Evolutionary conservation across 2,329 filamentous ascomycete species (phyloP).

Genomic region (Pseudogymnoascus destructans): DNA sequence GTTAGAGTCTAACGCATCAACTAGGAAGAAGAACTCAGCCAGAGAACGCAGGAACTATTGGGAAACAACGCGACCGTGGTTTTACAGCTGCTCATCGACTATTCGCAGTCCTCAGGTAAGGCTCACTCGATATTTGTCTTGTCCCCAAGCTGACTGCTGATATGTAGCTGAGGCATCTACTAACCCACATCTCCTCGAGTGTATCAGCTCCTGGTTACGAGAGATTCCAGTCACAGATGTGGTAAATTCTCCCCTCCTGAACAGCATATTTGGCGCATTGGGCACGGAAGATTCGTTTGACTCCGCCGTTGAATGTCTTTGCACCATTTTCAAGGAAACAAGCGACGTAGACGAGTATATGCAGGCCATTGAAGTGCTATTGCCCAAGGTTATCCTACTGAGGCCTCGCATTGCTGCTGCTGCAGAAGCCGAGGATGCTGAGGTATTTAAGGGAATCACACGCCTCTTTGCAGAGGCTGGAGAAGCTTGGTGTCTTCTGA

Average conservation of each 20-base stretch:
- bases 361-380: slow-evolving; percentile 66
- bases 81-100: slow-evolving; percentile 74
- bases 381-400: slow-evolving; percentile 66
- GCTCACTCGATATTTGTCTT: slow-evolving; percentile 15
- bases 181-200: slow-evolving; percentile 85
- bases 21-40: slow-evolving; percentile 88
- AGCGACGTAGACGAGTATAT: slow-evolving; percentile 85
- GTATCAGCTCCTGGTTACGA: slow-evolving; percentile 90
- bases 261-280: slow-evolving; percentile 66
- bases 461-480: slow-evolving; percentile 86
- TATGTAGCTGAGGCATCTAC: slow-evolving; percentile 56
- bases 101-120: slow-evolving; percentile 81
- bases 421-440: slow-evolving; percentile 68
- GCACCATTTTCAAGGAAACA: slow-evolving; percentile 83
- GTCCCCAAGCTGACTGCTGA: slow-evolving; percentile 18
- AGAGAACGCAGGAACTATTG: slow-evolving; percentile 77
- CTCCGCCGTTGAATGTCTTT: slow-evolving; percentile 82
- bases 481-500: slow-evolving; percentile 85
- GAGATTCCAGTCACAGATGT: slow-evolving; percentile 79
- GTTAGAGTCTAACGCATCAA: slow-evolving; percentile 36
- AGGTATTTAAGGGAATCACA: slow-evolving; percentile 78
- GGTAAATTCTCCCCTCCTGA: slow-evolving; percentile 72
- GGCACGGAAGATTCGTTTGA: slow-evolving; percentile 67
- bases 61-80: slow-evolving; percentile 84
- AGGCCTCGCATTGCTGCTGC: slow-evolving; percentile 62